Base-by-base conservation (phyloP, 805 yeast species). In the Wickerhamiella australiensis region DNA sequence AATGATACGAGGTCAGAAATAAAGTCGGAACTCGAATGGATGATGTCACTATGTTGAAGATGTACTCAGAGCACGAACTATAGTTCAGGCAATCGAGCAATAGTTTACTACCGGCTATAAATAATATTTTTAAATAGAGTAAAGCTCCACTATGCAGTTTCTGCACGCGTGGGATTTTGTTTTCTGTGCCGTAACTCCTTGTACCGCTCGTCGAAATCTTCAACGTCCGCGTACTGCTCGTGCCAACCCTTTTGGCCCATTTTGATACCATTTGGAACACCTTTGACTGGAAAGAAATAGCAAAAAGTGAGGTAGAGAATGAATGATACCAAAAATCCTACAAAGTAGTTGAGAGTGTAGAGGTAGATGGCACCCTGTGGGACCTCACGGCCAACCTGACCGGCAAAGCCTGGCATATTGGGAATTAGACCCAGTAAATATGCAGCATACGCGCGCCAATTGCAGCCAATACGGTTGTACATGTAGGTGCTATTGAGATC, bases 381-480 rank as follows among this genome's bases (percentile, higher is more conserved):
- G 13, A 85, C 94, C 52, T 70, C 73, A n/a, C 79, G 75, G 36
- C 80, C 84, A 21, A 84, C 78, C 8, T 87, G 86, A 54, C 94
- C 69, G 5, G 81, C 90, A 58, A 86, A 86, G 1, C 96, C 96
- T 18, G 82, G 83, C 60, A 86, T 80, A 60, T 85, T 86, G 44
- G 94, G 92, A 27, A 78, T 68, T 52, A 86, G 80, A 50, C 94
- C 95, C 56, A 80, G 73, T 56, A 87, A 62, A 62, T 86, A 86
- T 1, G 95, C 92, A 27, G 72, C 77, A 56, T 76, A 79, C 1
- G 90, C 95, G 63, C 94, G 73, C 92, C 94, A 84, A 62, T 85
- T 85, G 64, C 77, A 57, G 36, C 95, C 95, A 44, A 69, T 65
- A 94, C 94, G 25, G 58, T 75, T 73, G 66, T 76, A 85, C 66